Conservation (phyloP, 768 basidiomycete genomes). For the Butyriboletus loyo region DNA sequence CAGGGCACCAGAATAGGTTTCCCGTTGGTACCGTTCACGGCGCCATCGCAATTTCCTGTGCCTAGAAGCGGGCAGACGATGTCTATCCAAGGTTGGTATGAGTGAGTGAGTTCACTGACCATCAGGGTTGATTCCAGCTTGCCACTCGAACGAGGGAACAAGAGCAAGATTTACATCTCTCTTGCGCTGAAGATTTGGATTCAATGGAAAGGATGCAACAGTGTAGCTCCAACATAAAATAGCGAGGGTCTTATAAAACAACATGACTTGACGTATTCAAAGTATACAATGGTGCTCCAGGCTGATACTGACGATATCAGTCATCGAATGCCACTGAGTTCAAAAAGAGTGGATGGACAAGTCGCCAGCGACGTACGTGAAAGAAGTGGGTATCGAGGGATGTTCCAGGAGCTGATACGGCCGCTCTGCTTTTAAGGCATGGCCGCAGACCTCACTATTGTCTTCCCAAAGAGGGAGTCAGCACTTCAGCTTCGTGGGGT, state of each 20-base stretch:
- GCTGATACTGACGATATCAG: neutral
- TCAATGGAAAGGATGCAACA: constrained; percentile 17
- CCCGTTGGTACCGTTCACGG: constrained; percentile 53
- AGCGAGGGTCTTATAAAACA: constrained; percentile 7
- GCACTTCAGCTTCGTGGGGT: neutral
- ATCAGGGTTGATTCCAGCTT: constrained; percentile 57
- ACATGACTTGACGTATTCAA: constrained; percentile 11
- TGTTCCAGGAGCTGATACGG: neutral
- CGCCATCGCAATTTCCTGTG: constrained; percentile 70
- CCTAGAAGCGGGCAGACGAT: constrained; percentile 26
- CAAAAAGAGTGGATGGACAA: constrained; percentile 2
- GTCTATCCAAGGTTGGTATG: neutral
- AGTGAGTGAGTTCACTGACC: constrained; percentile 35
- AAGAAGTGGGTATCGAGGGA: constrained; percentile 3
- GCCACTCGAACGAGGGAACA: constrained; percentile 59
- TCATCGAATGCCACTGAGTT: neutral
- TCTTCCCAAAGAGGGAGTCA: constrained; percentile 14
- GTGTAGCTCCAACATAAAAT: constrained; percentile 7
- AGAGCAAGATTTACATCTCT: constrained; percentile 52
- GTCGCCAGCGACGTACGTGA: constrained; percentile 20
- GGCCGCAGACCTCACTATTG: constrained; percentile 3
- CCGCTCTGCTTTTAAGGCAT: neutral
- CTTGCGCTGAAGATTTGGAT: constrained; percentile 12
- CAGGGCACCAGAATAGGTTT: constrained; percentile 61
- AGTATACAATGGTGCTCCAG: neutral